These are phyloP conservation scores for Cutaneotrichosporon spelunceum DNA, from an alignment of 1,284 basidiomycete genomes.

Conservation along the genomic window DNA sequence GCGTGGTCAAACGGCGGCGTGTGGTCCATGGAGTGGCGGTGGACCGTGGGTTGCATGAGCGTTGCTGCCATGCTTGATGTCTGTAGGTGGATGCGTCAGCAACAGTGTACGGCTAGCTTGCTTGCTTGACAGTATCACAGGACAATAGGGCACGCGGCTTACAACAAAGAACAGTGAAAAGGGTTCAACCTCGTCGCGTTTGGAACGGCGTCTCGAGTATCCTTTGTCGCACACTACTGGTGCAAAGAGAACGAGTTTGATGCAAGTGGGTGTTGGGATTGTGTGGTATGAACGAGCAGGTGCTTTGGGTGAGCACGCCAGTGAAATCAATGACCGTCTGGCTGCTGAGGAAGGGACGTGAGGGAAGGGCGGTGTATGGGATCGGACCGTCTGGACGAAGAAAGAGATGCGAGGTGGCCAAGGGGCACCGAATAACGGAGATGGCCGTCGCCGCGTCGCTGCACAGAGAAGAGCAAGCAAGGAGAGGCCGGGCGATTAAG, in stretches of 20 bases:
- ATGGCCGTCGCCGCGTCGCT: no score
- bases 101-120: neutral
- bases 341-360: neutral
- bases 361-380: neutral
- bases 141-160: neutral
- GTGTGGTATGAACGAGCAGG: neutral
- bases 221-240: neutral
- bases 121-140: no score
- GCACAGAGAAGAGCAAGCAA: no score
- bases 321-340: neutral
- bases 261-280: neutral
- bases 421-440: no score
- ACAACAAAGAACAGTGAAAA: constrained; percentile 7
- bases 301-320: neutral
- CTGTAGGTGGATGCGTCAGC: neutral
- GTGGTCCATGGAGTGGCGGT: constrained; percentile 47
- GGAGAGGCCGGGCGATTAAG: no score
- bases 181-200: neutral
- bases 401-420: no score
- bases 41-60: constrained; percentile 36
- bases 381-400: no score
- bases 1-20: constrained; percentile 43
- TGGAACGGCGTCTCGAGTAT: neutral
- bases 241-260: constrained; percentile 2
- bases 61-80: constrained; percentile 40